Percentiles rank a stretch among this genome's conserved stretches.
Evolutionary conservation across 2,329 filamentous ascomycete genomes (phyloP).

Genomic region (Sporothrix inflata): DNA sequence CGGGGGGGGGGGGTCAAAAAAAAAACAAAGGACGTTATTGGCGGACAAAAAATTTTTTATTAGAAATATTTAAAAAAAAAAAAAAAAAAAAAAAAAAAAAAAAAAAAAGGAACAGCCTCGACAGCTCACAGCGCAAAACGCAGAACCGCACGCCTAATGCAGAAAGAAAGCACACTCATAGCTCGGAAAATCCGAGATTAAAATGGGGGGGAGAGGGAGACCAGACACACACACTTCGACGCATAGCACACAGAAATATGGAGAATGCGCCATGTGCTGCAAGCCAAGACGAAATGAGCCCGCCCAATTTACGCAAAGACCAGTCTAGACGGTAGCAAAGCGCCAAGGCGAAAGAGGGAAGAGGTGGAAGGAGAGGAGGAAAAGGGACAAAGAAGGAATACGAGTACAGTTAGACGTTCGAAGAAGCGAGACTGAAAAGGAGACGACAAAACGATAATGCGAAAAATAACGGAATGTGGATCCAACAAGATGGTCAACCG

Average conservation of each 20-base stretch:
- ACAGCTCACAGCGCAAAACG: neutral
- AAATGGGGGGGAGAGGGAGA: neutral
- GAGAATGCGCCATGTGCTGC: neutral
- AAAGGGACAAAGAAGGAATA: neutral
- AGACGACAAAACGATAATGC: neutral
- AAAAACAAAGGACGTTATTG: too few relatives aligned
- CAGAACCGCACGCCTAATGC: neutral
- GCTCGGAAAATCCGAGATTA: conserved; percentile 8
- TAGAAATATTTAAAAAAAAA: too few relatives aligned
- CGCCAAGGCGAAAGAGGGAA: neutral
- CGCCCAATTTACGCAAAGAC: conserved; percentile 13
- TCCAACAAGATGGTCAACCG: neutral
- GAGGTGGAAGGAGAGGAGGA: neutral
- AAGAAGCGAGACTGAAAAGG: neutral
- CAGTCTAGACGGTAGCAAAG: neutral
- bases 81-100: too few relatives aligned
- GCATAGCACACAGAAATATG: neutral
- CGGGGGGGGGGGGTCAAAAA: too few relatives aligned
- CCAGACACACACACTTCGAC: neutral
- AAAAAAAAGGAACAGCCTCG: too few relatives aligned
- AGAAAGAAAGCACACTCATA: neutral
- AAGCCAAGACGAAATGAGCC: conserved; percentile 5
- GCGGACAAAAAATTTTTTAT: too few relatives aligned
- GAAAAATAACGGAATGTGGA: neutral
- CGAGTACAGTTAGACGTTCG: neutral